Conservation (phyloP, 164 flowering plant genomes). For the Stephania japonica region DNA sequence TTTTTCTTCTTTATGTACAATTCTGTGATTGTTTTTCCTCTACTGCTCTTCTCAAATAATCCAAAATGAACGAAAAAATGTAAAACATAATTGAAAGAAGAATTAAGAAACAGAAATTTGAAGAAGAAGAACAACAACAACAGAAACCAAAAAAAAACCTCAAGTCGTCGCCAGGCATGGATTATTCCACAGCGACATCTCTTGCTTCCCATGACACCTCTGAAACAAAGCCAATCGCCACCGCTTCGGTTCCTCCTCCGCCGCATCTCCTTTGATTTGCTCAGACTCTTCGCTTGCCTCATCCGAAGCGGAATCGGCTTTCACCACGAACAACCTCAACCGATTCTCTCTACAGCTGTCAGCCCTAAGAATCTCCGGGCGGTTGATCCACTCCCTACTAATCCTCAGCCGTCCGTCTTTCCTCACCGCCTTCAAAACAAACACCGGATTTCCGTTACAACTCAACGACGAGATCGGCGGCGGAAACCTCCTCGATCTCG, state of each 20-base stretch:
- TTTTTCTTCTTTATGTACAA: too few species aligned
- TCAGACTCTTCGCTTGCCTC: too few species aligned
- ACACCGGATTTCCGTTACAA: conserved; percentile 34
- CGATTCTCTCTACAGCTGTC: conserved; percentile 46
- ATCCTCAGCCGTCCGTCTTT: conserved; percentile 47
- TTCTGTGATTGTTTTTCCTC: too few species aligned
- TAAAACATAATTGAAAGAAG: too few species aligned
- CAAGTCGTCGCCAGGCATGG: conserved; percentile 15
- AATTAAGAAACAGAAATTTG: too few species aligned
- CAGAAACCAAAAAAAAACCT: neutral
- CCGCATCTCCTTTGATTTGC: too few species aligned
- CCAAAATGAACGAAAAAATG: too few species aligned
- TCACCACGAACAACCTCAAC: conserved; percentile 38
- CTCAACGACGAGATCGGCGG: conserved; percentile 50
- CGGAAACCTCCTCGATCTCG: conserved; percentile 32
- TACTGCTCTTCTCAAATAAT: too few species aligned
- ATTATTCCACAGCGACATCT: conserved; percentile 27
- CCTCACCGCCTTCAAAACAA: conserved; percentile 44
- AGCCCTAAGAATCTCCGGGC: conserved; percentile 43
- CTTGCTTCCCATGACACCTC: conserved; percentile 21
- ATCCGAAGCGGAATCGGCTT: too few species aligned
- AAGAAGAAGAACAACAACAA: too few species aligned
- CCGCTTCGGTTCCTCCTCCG: neutral
- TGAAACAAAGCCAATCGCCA: conserved; percentile 19
- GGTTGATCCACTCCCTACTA: conserved; percentile 30